Conservation (phyloP, 169 alveolate species). For the Pseudocohnilembus persalinus region DNA sequence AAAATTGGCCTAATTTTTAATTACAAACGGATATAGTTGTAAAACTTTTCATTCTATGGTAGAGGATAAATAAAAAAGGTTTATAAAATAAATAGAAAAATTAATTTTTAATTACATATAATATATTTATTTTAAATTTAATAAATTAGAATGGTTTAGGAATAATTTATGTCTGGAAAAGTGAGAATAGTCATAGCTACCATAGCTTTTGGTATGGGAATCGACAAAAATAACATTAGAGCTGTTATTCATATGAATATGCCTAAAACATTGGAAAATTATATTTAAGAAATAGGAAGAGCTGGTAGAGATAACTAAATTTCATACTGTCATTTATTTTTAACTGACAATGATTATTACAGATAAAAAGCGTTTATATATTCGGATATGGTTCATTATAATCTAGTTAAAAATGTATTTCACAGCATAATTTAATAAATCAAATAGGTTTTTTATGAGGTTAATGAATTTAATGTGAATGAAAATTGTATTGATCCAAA, state of each 20-base stretch:
- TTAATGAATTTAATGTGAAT: too few relatives aligned
- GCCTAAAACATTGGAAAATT: conserved; percentile 94
- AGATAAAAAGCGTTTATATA: conserved; percentile 44
- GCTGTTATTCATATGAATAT: conserved; percentile 95
- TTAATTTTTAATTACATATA: too few relatives aligned
- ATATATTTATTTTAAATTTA: neutral
- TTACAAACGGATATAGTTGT: conserved; percentile 1
- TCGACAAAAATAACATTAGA: conserved; percentile 97
- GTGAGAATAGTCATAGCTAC: conserved; percentile 94
- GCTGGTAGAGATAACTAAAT: conserved; percentile 86
- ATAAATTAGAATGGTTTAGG: conserved; percentile 46
- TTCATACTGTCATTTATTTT: conserved; percentile 78
- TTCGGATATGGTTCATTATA: conserved; percentile 45
- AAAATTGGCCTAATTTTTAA: conserved; percentile 20
- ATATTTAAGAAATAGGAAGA: conserved; percentile 97
- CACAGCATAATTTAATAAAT: neutral
- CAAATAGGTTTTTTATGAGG: neutral
- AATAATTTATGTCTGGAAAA: conserved; percentile 66
- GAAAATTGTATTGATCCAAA: neutral
- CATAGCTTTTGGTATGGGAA: conserved; percentile 99
- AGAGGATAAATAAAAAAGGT: conserved; percentile 21
- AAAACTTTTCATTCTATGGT: conserved; percentile 24
- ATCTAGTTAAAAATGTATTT: neutral
- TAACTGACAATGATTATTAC: conserved; percentile 63
- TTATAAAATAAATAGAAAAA: too few relatives aligned